Base-by-base conservation (phyloP, 257 asterid species). In the Solanum dulcamara region DNA sequence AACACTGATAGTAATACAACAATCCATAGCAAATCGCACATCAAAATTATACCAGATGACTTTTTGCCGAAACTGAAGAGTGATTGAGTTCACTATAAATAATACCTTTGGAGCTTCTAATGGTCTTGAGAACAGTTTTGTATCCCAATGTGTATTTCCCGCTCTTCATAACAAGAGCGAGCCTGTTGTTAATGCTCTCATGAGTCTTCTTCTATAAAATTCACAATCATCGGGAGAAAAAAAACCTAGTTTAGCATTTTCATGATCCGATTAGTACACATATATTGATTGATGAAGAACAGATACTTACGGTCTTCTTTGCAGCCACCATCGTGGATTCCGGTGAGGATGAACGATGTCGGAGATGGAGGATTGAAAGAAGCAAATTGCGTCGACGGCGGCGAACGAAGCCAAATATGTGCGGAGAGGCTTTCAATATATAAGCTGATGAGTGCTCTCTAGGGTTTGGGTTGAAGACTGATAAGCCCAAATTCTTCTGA, bases 131-230 rank as follows among this genome's bases (percentile, higher is more conserved):
- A 14, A 91, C 93, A 51, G 92, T 90, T 88, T 90, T 92, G 91
- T 90, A 90, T 35, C 93, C 93, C 80, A 91, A 91, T 12, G 95
- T 91, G 86, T 87, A 92, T 59, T 92, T 93, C 7, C 95, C 95
- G 85, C 97, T 91, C 93, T 94, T 93, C 94, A 94, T 90, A 83
- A 92, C 98, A 28, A 94, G 95, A 72, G 95, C 97, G 33, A 94
- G 90, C 91, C 95, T 93, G 85, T 88, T 94, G 92, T 94, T 91
- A 89, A 94, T 93, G 86, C 93, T 92, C 92, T 94, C 97, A 85
- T 93, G 97, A 70, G 92, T 91, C 95, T 93, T 93, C 94, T 94
- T 94, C 97, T 92, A 92, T 51, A 87, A 46, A 57, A 53, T 13
- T 64, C 77, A 74, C 64, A 72, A n/a, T 3, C 17, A 67, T 6